Evolutionary conservation across 2,329 filamentous ascomycete species (phyloP), one percentile per base, ranked within the genome.

Genomic region (Fusarium sp.): DNA sequence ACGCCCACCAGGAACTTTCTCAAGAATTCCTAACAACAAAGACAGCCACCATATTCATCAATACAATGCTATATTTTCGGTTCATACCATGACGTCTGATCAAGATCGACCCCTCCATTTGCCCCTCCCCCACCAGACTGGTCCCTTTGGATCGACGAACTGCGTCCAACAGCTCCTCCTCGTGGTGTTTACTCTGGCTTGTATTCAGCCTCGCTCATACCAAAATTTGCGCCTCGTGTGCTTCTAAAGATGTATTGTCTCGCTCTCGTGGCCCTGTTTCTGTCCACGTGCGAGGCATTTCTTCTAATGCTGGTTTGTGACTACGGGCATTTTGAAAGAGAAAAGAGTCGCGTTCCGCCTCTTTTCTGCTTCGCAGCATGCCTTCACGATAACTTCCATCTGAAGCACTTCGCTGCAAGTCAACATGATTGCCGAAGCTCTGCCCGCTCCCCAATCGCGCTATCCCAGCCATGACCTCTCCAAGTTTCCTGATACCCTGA

Each of bases 401-500:
- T 33, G 25, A 60, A 53, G 52, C 61, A 53, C 46, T 56, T 57
- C 64, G 42, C 64, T 60, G 19, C 23, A 52, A 67, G 12, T 28
- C 54, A 40, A 44, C 44, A 77, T 78, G 75, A 40, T 67, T 38
- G 46, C 67, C 40, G 58, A 74, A 52, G 37, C 40, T 40, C 54
- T 43, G 35, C 33, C 56, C 33, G 21, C 58, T 42, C 18, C 50
- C 37, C 58, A 59, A 35, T 50, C 53, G 57, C 60, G 66, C 35
- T 71, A 74, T 16, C 63, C 61, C 43, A 76, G 77, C 13, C 83
- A 85, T 73, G 83, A 87, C 65, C 77, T 85, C 58, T 81, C 84
- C 16, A 70, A 80, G 43, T 89, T 89, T 68, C 87, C 87, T 0
- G 46, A 78, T 3, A 77, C 83, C 13, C 84, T 93, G n/a, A 81